Base-by-base conservation (phyloP, 306 rosid genomes). In the Bauhinia variegata region DNA sequence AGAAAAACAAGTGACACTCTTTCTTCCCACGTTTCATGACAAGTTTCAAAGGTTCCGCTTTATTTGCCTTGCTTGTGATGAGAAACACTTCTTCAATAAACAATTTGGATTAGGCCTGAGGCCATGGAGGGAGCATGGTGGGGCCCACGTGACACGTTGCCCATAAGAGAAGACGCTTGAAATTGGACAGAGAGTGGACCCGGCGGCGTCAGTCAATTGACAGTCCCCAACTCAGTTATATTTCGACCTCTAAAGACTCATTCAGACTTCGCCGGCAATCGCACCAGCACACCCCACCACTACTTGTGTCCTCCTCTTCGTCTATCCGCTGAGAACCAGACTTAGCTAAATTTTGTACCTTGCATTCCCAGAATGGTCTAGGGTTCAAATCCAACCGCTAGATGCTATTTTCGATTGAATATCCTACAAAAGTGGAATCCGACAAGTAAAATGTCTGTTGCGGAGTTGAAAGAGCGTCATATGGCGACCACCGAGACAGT, bases 401-500 rank as follows among this genome's bases (percentile, higher is more conserved):
- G n/a, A 23, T 73, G 72, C 10, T 19, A 31, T 23, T 58, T 43
- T 68, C 30, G 15, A 36, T 36, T 67, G 11, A 68, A 8, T 33
- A 0, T 6, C 14, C 61, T 5, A 33, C 11, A 10, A 19, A 11
- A 11, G 4, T 28, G 14, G 31, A 30, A 54, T n/a, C 11, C 6
- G 11, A 30, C 54, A 60, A 67, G 41, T 38, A 55, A 61, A 59
- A 92, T 92, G 98, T 89, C 96, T 17, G 96, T 86, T 70, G 73
- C 91, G 58, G 98, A 92, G 84, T 86, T 92, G 19, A 89, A 89
- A 63, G 96, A 92, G 75, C 91, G 98, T 69, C 98, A 87, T 82
- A 77, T 67, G 68, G 82, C 83, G 31, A 93, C 98, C 0, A 84
- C 74, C 11, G 96, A 92, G 80, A 89, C 86, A 5, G 96, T 89